phyloP scores from a whole-genome alignment of 2,329 filamentous ascomycete species.

The Diplocarpon rosae region DNA sequence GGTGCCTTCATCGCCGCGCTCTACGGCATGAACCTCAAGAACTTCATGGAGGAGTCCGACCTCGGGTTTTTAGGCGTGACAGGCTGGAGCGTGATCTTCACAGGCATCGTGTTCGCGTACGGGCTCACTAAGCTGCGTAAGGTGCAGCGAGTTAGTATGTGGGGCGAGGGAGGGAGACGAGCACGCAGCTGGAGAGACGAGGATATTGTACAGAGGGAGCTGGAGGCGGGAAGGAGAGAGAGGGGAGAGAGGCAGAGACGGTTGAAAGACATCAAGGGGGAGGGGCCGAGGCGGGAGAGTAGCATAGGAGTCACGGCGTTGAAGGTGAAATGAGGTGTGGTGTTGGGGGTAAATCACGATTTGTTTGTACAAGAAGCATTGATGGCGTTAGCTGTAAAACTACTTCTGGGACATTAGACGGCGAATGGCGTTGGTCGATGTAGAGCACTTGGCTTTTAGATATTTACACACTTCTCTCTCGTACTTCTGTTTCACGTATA shows the following conservation, averaged over 20 bases:
- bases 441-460: slow-evolving; percentile 3
- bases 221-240: slow-evolving; percentile 20
- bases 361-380: background rate
- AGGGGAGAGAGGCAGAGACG: slow-evolving; percentile 16
- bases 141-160: slow-evolving; percentile 85
- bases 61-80: slow-evolving; percentile 75
- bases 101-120: slow-evolving; percentile 69
- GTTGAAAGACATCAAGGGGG: slow-evolving; percentile 22
- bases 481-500: background rate
- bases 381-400: slow-evolving; percentile 4
- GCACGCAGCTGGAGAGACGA: slow-evolving; percentile 24
- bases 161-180: slow-evolving; percentile 24
- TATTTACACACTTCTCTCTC: slow-evolving; percentile 10
- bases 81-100: slow-evolving; percentile 57
- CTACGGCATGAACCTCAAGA: slow-evolving; percentile 99
- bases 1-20: slow-evolving; percentile 94
- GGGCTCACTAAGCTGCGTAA: slow-evolving; percentile 74
- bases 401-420: background rate
- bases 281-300: slow-evolving; percentile 10
- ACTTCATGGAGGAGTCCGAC: slow-evolving; percentile 92
- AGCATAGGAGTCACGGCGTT: slow-evolving; percentile 3
- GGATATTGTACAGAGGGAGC: slow-evolving; percentile 14
- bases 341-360: background rate
- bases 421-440: slow-evolving; percentile 4
- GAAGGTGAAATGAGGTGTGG: background rate